phyloP scores from a whole-genome alignment of 306 rosid species.

The Luffa aegyptiaca region DNA sequence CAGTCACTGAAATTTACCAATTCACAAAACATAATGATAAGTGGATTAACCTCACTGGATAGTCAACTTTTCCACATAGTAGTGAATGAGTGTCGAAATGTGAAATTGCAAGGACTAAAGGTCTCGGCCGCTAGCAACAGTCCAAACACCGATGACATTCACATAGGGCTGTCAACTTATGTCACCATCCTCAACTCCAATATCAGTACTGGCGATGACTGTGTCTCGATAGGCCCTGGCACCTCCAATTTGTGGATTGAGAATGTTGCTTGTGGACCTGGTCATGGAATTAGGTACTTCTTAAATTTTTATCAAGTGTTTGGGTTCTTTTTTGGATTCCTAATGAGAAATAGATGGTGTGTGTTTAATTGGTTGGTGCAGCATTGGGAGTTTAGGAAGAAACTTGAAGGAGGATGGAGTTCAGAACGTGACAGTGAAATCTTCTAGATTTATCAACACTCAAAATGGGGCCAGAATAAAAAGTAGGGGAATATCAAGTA shows the following conservation, averaged over 20 bases:
- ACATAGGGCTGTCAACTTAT: background rate
- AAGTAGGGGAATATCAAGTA: background rate
- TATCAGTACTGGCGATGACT: background rate
- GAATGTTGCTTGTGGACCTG: background rate
- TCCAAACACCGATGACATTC: background rate
- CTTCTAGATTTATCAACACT: background rate
- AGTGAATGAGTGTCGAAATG: background rate
- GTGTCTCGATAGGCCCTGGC: background rate
- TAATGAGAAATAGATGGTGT: too few relatives aligned
- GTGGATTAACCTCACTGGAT: background rate
- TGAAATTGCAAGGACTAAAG: background rate
- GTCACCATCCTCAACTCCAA: background rate
- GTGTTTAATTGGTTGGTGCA: background rate
- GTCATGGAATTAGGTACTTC: background rate
- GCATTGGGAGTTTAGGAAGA: background rate
- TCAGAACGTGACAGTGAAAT: background rate
- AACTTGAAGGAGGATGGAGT: background rate
- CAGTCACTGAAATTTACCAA: background rate
- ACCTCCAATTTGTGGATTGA: background rate
- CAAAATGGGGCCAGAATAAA: background rate
- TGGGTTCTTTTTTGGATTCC: too few relatives aligned
- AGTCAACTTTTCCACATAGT: background rate
- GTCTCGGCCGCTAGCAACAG: background rate
- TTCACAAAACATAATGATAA: background rate
- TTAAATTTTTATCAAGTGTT: too few relatives aligned